Conservation (phyloP, 257 asterid genomes). For the Gentiana straminea region DNA sequence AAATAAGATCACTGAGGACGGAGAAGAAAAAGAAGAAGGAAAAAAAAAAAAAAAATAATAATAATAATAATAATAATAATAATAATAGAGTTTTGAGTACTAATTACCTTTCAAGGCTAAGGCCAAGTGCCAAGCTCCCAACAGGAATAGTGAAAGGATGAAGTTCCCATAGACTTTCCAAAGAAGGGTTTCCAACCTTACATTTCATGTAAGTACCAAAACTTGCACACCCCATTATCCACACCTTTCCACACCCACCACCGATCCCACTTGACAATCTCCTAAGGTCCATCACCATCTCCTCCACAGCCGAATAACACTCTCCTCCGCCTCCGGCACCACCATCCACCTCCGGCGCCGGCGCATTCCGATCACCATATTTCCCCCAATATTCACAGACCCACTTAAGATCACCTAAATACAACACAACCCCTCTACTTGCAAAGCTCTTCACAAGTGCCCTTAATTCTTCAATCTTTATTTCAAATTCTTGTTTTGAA, state of each 20-base stretch:
- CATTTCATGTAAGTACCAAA: constrained; percentile 58
- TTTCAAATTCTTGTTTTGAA: constrained; percentile 59
- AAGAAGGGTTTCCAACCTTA: constrained; percentile 60
- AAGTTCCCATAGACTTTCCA: constrained; percentile 75
- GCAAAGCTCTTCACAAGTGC: constrained; percentile 47
- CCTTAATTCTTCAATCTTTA: constrained; percentile 59
- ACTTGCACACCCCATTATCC: constrained; percentile 71
- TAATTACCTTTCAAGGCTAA: constrained; percentile 53
- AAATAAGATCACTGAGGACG: too few species aligned
- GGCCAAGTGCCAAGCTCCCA: constrained; percentile 50
- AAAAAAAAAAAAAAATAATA: neutral
- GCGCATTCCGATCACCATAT: constrained; percentile 31
- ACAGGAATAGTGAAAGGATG: constrained; percentile 54
- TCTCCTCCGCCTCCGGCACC: neutral
- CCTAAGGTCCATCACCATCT: constrained; percentile 86
- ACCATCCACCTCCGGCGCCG: too few species aligned
- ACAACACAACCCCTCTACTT: constrained; percentile 67
- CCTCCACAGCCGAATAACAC: constrained; percentile 63
- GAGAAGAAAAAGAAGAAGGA: too few species aligned
- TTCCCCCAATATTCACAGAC: constrained; percentile 75
- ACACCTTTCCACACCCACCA: constrained; percentile 37
- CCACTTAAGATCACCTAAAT: constrained; percentile 76
- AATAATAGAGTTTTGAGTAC: neutral
- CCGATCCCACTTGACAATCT: constrained; percentile 34
- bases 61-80: neutral